phyloP scores from a whole-genome alignment of 345 rosid species.

The Populus ilicifolia region DNA sequence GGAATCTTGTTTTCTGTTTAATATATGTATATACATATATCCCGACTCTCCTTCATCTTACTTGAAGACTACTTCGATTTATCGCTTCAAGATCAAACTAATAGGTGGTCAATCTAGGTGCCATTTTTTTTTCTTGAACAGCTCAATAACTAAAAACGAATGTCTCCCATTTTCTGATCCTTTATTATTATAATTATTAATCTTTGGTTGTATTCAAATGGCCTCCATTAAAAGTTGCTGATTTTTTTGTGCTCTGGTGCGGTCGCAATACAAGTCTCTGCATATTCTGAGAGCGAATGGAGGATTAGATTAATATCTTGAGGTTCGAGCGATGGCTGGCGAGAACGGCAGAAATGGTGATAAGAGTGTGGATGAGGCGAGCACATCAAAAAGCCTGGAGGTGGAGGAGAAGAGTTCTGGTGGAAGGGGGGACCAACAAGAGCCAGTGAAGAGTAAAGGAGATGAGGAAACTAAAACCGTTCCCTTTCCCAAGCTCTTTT shows the following conservation, averaged over 20 bases:
- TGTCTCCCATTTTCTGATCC: not conserved
- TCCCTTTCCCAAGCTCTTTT: slow-evolving; percentile 68
- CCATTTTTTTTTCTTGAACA: too few species aligned
- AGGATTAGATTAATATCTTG: not conserved
- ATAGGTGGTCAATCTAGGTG: too few species aligned
- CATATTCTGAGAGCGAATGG: not conserved
- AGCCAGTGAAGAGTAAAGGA: slow-evolving; percentile 34
- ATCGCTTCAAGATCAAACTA: too few species aligned
- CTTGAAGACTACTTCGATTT: too few species aligned
- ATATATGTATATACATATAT: too few species aligned
- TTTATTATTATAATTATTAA: not conserved
- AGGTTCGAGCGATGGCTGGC: slow-evolving; percentile 26
- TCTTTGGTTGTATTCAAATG: not conserved
- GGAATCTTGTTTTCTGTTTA: too few species aligned
- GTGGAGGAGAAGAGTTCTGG: slow-evolving; percentile 18
- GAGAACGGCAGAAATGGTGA: slow-evolving; percentile 22
- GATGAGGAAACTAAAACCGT: slow-evolving; percentile 52
- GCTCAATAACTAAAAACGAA: not conserved
- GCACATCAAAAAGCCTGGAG: slow-evolving; percentile 42
- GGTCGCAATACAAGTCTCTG: not conserved
- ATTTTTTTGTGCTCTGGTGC: not conserved
- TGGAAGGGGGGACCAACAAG: slow-evolving; percentile 15
- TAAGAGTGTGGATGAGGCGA: slow-evolving; percentile 27
- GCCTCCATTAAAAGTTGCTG: not conserved
- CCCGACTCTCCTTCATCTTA: too few species aligned